A percentile compares a stretch with the other conserved stretches of the same genome.
phyloP scores from a whole-genome alignment of 1,284 basidiomycete genomes.

The Ceratobasidium sp. region DNA sequence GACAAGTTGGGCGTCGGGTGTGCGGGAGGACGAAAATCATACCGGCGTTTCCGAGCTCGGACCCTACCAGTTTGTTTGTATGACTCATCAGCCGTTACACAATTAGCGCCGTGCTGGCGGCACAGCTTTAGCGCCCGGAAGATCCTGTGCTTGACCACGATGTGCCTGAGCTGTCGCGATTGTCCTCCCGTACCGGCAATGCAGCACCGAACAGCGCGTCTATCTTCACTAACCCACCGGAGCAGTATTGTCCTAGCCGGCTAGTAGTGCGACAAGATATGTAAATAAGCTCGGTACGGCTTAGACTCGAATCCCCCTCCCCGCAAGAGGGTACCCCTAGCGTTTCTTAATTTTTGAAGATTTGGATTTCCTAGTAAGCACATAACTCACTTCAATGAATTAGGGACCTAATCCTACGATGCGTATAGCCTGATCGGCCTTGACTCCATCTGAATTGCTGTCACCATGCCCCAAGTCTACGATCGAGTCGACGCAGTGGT shows the following conservation, averaged over 20 bases:
- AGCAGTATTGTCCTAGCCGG: neutral
- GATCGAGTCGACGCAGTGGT: neutral
- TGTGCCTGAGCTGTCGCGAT: conserved; percentile 1
- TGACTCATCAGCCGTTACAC: no score
- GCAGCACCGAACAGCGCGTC: neutral
- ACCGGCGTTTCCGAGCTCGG: no score
- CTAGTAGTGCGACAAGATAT: neutral
- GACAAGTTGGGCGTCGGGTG: no score
- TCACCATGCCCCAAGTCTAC: neutral
- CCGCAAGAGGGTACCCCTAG: neutral
- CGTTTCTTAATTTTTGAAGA: no score
- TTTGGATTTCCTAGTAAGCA: neutral
- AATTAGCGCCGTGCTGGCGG: neutral
- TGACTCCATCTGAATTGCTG: neutral
- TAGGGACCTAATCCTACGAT: neutral
- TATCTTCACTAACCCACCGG: neutral
- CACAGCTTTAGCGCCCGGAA: neutral
- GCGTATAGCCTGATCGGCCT: neutral
- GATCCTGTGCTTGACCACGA: neutral
- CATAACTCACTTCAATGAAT: neutral
- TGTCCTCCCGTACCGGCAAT: neutral
- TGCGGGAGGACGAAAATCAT: no score
- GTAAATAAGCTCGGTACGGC: neutral
- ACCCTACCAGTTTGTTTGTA: no score
- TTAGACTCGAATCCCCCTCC: neutral